A percentile compares a stretch with the other conserved stretches of the same genome.
These are phyloP conservation scores for Astrothelium macrocarpum DNA, from an alignment of 495 filamentous ascomycete genomes.

Conservation along the genomic window DNA sequence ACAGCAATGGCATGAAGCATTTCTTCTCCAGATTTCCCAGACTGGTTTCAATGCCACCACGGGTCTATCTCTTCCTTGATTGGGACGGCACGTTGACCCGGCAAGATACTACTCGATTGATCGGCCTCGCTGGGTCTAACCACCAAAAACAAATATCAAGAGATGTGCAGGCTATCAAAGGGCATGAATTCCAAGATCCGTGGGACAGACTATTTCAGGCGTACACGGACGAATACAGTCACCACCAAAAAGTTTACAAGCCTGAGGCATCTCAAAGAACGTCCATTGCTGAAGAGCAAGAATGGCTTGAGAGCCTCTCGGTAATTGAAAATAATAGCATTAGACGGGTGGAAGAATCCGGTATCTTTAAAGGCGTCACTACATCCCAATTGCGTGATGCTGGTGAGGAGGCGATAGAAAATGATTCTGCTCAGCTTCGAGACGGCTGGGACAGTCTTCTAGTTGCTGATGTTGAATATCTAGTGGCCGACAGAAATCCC, in stretches of 20 bases:
- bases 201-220: slow-evolving; percentile 17
- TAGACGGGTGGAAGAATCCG: slow-evolving; percentile 12
- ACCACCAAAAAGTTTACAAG: slow-evolving; percentile 13
- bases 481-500: background rate
- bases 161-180: background rate
- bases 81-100: slow-evolving; percentile 34
- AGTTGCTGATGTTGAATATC: background rate
- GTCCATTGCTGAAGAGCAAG: slow-evolving; percentile 11
- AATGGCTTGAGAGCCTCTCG: slow-evolving; percentile 19
- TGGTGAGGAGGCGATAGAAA: slow-evolving; percentile 12
- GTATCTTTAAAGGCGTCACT: slow-evolving; percentile 17
- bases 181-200: background rate
- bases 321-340: slow-evolving; percentile 20
- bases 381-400: slow-evolving; percentile 11
- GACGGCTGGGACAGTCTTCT: slow-evolving; percentile 20
- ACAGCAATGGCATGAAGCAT: background rate
- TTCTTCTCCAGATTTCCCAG: background rate
- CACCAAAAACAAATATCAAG: background rate
- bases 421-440: slow-evolving; percentile 21
- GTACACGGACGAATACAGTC: slow-evolving; percentile 17
- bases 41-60: background rate
- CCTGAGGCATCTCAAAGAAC: slow-evolving; percentile 3
- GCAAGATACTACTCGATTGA: slow-evolving; percentile 25
- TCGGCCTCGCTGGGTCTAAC: slow-evolving; percentile 19
- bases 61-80: slow-evolving; percentile 28